Conservation (phyloP, 2,329 filamentous ascomycete genomes). For the Claviceps purpurea region DNA sequence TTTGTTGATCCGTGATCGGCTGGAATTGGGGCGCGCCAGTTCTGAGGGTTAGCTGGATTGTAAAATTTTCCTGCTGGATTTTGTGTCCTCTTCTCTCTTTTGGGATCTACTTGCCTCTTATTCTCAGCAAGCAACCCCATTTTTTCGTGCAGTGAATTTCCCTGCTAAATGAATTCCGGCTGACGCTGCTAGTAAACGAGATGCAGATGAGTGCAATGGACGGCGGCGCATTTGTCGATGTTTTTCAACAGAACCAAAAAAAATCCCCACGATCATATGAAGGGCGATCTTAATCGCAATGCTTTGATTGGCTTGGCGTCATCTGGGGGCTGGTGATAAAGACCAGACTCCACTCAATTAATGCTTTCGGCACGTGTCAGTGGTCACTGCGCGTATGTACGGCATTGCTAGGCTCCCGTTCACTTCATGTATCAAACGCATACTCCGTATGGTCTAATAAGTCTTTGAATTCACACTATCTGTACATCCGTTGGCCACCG, state of each 20-base stretch:
- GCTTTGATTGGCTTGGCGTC: neutral
- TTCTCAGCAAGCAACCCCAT: conserved; percentile 25
- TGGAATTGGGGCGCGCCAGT: conserved; percentile 5
- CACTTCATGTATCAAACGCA: too few species aligned
- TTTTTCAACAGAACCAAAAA: neutral
- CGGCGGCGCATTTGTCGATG: neutral
- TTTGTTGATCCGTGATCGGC: conserved; percentile 56
- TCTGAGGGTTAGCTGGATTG: neutral
- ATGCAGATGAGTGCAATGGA: neutral
- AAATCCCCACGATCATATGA: neutral
- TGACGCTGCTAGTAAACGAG: too few species aligned
- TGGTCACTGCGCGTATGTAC: too few species aligned
- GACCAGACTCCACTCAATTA: neutral
- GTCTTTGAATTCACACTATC: neutral
- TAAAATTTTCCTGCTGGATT: neutral
- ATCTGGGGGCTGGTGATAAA: neutral
- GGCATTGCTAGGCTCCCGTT: too few species aligned
- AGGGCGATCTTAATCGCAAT: neutral
- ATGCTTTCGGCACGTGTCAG: too few species aligned
- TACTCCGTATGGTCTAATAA: too few species aligned
- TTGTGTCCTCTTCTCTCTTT: neutral
- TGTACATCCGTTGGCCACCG: neutral
- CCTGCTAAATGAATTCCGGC: neutral
- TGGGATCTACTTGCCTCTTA: conserved; percentile 15
- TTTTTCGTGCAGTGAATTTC: conserved; percentile 6